Percentiles rank a stretch among this genome's conserved stretches.
These are phyloP conservation scores for Pichia sp. DNA, from an alignment of 1,139 yeast genomes.

Conservation along the genomic window DNA sequence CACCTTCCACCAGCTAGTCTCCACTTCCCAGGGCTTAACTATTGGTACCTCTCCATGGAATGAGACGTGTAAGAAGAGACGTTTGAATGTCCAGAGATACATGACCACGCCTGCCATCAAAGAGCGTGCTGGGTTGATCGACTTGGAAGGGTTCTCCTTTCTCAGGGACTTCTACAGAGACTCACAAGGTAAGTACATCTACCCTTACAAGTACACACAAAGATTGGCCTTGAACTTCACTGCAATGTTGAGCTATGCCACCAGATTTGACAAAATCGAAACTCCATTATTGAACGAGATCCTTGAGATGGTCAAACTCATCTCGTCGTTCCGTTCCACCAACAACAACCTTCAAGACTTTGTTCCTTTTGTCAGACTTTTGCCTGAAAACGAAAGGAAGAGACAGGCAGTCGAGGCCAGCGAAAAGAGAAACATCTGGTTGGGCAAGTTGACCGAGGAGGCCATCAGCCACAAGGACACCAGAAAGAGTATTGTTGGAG, in stretches of 20 bases:
- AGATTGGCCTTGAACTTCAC: constrained; percentile 52
- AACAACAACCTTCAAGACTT: constrained; percentile 56
- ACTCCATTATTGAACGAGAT: constrained; percentile 47
- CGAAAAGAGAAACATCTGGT: constrained; percentile 49
- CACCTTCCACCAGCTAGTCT: constrained; percentile 59
- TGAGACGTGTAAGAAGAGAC: constrained; percentile 45
- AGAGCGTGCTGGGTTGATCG: constrained; percentile 38
- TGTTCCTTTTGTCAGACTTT: constrained; percentile 46
- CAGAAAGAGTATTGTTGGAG: constrained; percentile 27
- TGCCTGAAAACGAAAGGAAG: constrained; percentile 31
- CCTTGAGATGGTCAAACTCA: constrained; percentile 54
- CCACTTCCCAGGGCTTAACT: constrained; percentile 54
- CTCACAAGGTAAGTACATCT: constrained; percentile 8
- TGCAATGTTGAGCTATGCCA: constrained; percentile 46
- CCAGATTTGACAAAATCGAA: constrained; percentile 44
- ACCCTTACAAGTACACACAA: constrained; percentile 41
- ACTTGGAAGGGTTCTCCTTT: constrained; percentile 38
- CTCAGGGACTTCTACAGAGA: constrained; percentile 18
- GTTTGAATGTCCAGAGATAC: constrained; percentile 50
- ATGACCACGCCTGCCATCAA: constrained; percentile 41
- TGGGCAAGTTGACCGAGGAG: constrained; percentile 37
- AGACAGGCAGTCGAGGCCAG: constrained; percentile 40
- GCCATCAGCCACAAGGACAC: constrained; percentile 27
- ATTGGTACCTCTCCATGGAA: constrained; percentile 72
- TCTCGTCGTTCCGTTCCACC: constrained; percentile 57